phyloP scores from a whole-genome alignment of 2,329 filamentous ascomycete genomes.

The Triangularia setosa region DNA sequence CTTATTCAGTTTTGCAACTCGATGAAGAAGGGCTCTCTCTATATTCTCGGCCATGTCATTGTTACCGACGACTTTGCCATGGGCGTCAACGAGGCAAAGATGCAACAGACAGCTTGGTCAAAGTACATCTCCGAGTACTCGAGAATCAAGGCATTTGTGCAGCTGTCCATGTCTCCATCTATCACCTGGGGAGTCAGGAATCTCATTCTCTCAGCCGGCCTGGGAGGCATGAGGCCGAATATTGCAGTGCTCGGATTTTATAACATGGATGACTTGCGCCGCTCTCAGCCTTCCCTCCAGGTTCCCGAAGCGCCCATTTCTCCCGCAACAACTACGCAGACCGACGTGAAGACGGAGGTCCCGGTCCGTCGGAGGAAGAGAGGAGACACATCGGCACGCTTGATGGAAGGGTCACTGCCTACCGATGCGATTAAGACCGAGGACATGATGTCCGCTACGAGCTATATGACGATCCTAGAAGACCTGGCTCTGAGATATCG shows the following conservation, averaged over 20 bases:
- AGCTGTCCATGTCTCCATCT: conserved; percentile 76
- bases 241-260: conserved; percentile 79
- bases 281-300: conserved; percentile 52
- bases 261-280: conserved; percentile 72
- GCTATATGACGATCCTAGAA: conserved; percentile 78
- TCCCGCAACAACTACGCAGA: conserved; percentile 18
- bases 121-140: conserved; percentile 80
- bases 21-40: conserved; percentile 80
- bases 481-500: conserved; percentile 73
- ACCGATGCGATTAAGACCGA: conserved; percentile 68
- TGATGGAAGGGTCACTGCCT: conserved; percentile 58
- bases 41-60: conserved; percentile 83
- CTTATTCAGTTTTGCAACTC: conserved; percentile 91
- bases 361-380: conserved; percentile 38
- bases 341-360: conserved; percentile 30
- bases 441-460: conserved; percentile 63
- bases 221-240: conserved; percentile 86
- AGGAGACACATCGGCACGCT: conserved; percentile 52
- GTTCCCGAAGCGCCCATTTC: conserved; percentile 47
- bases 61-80: conserved; percentile 77
- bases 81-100: conserved; percentile 74
- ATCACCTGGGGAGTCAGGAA: conserved; percentile 84
- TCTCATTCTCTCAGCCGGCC: conserved; percentile 72
- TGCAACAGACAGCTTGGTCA: conserved; percentile 78
- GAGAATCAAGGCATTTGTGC: conserved; percentile 84